Percentiles rank a stretch among this genome's conserved stretches.
Conservation (phyloP, 139 green algal species). For the Chlamydomonas eustigma region DNA sequence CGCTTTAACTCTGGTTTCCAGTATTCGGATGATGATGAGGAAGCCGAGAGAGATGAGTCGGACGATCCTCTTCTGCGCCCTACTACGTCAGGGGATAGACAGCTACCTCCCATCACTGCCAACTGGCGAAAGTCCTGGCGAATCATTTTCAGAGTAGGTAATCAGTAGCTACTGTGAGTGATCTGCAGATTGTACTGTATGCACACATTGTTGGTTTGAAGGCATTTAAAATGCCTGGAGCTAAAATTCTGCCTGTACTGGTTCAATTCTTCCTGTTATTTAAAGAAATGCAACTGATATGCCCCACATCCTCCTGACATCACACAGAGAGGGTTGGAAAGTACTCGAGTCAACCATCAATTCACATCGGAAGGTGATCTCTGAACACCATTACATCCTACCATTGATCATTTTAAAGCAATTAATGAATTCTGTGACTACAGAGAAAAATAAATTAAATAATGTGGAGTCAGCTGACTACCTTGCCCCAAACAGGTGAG, state of each 20-base stretch:
- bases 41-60: background rate
- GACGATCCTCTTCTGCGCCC: background rate
- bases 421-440: too few relatives aligned
- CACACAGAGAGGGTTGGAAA: background rate
- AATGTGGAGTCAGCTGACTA: slow-evolving; percentile 85
- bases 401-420: too few relatives aligned
- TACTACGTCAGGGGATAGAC: background rate
- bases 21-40: slow-evolving; percentile 8
- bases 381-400: background rate
- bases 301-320: too few relatives aligned
- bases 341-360: slow-evolving; percentile 54
- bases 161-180: background rate
- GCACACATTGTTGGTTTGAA: too few relatives aligned
- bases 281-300: slow-evolving; percentile 2
- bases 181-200: too few relatives aligned
- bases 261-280: too few relatives aligned
- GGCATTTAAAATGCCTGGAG: too few relatives aligned
- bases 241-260: too few relatives aligned
- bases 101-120: background rate
- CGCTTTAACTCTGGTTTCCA: background rate
- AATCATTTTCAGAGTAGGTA: background rate
- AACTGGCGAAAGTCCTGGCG: background rate
- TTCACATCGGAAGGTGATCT: slow-evolving; percentile 46
- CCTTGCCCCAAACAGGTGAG: slow-evolving; percentile 62
- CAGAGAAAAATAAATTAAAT: slow-evolving; percentile 63